These are phyloP conservation scores for Haematococcus sp. DNA, from an alignment of 139 green algal genomes.

Conservation along the genomic window DNA sequence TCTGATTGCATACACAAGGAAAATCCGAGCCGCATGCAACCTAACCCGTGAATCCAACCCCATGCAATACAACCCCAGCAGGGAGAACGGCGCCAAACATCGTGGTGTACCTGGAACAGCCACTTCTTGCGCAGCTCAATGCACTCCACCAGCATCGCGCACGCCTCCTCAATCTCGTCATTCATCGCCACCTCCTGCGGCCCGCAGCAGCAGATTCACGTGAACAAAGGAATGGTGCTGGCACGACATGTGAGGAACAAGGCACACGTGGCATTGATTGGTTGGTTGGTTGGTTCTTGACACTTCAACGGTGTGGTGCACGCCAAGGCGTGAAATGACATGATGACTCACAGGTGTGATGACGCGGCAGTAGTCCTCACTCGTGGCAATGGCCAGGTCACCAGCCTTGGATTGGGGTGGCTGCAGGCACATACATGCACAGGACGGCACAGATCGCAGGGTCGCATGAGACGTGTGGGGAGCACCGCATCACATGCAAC, in stretches of 20 bases:
- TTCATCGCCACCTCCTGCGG: conserved; percentile 44
- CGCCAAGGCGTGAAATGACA: no score
- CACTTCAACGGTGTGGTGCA: no score
- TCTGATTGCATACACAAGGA: no score
- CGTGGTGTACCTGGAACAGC: conserved; percentile 68
- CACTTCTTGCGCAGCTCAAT: conserved; percentile 85
- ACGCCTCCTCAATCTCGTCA: conserved; percentile 63
- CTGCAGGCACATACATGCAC: not conserved
- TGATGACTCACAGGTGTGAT: conserved; percentile 49
- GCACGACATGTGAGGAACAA: not conserved
- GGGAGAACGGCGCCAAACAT: no score
- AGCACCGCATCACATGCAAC: not conserved
- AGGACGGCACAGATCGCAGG: no score
- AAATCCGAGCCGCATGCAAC: no score
- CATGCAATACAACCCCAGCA: no score
- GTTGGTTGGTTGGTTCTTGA: no score
- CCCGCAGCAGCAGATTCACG: not conserved
- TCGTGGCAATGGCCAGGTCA: conserved; percentile 26
- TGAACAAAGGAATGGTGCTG: no score
- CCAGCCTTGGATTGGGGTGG: conserved; percentile 16
- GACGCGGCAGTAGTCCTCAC: conserved; percentile 56
- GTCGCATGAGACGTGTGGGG: not conserved
- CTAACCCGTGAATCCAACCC: no score
- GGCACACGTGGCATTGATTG: no score
- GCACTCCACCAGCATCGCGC: conserved; percentile 80